Base-by-base conservation (phyloP, 768 basidiomycete species). In the Floccularia luteovirens region DNA sequence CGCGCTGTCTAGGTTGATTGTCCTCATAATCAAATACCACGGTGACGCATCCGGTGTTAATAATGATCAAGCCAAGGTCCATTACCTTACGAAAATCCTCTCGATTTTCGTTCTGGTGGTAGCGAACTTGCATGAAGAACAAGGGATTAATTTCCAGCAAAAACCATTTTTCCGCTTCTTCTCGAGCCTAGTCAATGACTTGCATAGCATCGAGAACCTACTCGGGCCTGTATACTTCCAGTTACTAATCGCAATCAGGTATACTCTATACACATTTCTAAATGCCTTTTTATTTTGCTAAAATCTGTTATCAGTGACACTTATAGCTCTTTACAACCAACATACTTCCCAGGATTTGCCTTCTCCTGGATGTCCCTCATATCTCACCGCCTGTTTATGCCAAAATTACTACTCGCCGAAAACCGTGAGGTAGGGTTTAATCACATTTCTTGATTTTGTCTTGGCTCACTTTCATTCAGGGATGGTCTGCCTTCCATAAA, bases 91-190 rank as follows among this genome's bases (percentile, higher is more conserved):
- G 38, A 98, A 97, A 66, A 97, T 98, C 43, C 64, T 99, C 43
- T 94, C 94, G 10, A 98, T 98, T 61, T 87, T 96, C 58, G 90
- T 98, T 21, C 79, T 98, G 43, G 92, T 97, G 7, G 67, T 99
- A 42, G 91, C 96, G 45, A 90, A 91, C 52, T 74, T 84, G 60
- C 94, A 99, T 53, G 92, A 97, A 62, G 91, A 97, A 54, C 86
- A 91, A 59, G 91, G 90, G 2, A 67, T 77, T 0, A 71, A 78
- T 40, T 99, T 99, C 73, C 85, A 93, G 52, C 91, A 94, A 60
- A 91, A 97, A 59, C 94, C 96, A 0, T 98, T 97, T 71, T 94
- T 93, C 68, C 79, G 96, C 39, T 94, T 99, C 67, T 98, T 98
- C 69, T 97, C 93, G 11, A 93, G 89, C 55, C 74, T 99, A 41